Evolutionary conservation across 2,329 filamentous ascomycete species (phyloP).

Genomic region (Eutypa lata): DNA sequence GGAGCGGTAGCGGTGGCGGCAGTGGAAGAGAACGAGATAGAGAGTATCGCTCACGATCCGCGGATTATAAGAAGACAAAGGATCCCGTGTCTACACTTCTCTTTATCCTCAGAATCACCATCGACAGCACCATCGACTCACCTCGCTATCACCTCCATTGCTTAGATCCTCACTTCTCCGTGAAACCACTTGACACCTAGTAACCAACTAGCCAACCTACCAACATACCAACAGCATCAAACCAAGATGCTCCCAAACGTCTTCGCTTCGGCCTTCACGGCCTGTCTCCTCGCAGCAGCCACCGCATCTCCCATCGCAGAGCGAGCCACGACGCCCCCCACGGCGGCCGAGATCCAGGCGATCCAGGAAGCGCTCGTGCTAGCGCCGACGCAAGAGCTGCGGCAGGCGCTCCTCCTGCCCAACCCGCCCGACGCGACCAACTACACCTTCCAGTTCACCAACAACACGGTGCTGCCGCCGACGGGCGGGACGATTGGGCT

Average conservation of each 20-base stretch:
- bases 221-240: not conserved
- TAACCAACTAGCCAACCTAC: not conserved
- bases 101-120: not conserved
- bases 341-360: not conserved
- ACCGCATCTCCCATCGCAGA: not conserved
- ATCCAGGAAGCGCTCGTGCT: not conserved
- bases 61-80: not conserved
- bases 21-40: no score
- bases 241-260: not conserved
- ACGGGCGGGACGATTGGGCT: conserved; percentile 22
- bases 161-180: not conserved
- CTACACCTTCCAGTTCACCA: conserved; percentile 18
- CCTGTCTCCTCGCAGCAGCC: not conserved
- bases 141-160: no score
- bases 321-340: not conserved
- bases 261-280: not conserved
- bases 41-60: not conserved
- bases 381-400: not conserved
- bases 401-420: not conserved
- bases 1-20: no score
- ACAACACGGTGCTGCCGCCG: conserved; percentile 10
- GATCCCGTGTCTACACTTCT: not conserved
- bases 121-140: no score
- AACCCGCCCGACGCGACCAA: conserved; percentile 6
- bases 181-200: not conserved